phyloP scores from a whole-genome alignment of 2,329 filamentous ascomycete genomes.

The Pseudovirgaria hyperparasitica region DNA sequence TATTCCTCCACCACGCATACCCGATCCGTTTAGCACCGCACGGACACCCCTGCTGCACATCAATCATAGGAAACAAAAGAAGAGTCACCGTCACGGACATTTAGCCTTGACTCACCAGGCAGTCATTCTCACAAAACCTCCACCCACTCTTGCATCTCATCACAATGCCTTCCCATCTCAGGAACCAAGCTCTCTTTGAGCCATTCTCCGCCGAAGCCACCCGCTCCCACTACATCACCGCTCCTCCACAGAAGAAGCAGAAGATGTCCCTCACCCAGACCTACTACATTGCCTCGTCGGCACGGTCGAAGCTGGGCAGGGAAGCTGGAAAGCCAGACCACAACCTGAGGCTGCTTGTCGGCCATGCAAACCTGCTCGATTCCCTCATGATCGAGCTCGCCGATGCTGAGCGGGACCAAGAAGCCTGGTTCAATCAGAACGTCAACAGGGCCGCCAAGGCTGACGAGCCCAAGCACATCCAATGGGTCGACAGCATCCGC shows the following conservation, averaged over 20 bases:
- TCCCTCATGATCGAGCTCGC: conserved; percentile 83
- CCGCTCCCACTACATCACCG: conserved; percentile 28
- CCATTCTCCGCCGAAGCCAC: conserved; percentile 31
- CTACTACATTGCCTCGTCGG: conserved; percentile 96
- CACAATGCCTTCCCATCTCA: conserved; percentile 40
- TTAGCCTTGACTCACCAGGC: too few species aligned
- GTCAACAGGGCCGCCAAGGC: conserved; percentile 58
- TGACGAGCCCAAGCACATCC: conserved; percentile 58
- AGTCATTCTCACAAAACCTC: too few species aligned
- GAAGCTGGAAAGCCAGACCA: conserved; percentile 88
- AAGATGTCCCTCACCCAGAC: conserved; percentile 98
- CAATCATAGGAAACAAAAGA: too few species aligned
- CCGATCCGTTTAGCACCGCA: too few species aligned
- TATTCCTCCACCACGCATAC: too few species aligned
- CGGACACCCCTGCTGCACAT: too few species aligned
- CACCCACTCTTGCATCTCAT: too few species aligned
- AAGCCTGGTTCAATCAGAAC: conserved; percentile 95
- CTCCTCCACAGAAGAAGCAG: conserved; percentile 46
- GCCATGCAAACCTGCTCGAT: conserved; percentile 96
- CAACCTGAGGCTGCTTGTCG: conserved; percentile 87
- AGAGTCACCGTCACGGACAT: too few species aligned
- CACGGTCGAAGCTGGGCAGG: conserved; percentile 84
- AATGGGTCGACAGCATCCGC: conserved; percentile 72
- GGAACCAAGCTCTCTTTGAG: conserved; percentile 33
- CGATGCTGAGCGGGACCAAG: conserved; percentile 89